phyloP scores from a whole-genome alignment of 2,329 filamentous ascomycete genomes.

The Sclerotinia borealis region DNA sequence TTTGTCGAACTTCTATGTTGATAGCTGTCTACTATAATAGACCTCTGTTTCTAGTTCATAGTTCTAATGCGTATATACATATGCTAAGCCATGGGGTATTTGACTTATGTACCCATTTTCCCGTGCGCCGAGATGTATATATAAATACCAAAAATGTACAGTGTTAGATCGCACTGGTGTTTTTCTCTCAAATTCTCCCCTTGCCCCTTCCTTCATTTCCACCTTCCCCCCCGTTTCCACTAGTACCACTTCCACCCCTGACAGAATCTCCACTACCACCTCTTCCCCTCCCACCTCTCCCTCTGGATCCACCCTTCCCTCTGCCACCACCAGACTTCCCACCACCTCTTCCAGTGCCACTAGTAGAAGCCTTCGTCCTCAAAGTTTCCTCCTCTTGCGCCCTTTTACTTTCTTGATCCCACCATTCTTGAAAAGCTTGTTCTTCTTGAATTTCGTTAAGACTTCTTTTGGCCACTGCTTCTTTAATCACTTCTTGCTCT shows the following conservation, averaged over 20 bases:
- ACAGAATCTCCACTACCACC: background rate
- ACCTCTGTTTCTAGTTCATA: no score
- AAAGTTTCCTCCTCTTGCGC: slow-evolving; percentile 43
- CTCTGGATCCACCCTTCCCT: slow-evolving; percentile 17
- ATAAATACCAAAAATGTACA: no score
- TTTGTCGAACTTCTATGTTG: no score
- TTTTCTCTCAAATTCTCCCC: no score
- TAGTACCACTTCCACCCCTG: background rate
- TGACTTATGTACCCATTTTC: no score
- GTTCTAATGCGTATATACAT: no score
- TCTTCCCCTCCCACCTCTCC: slow-evolving; percentile 13
- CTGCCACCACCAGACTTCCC: slow-evolving; percentile 22
- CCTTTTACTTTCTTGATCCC: slow-evolving; percentile 76
- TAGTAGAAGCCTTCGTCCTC: slow-evolving; percentile 14
- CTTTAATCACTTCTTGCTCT: slow-evolving; percentile 75
- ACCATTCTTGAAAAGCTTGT: slow-evolving; percentile 95
- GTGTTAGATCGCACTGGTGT: background rate
- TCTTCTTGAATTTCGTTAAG: slow-evolving; percentile 94
- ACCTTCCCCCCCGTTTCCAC: slow-evolving; percentile 12
- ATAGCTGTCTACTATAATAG: no score
- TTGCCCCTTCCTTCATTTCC: slow-evolving; percentile 11
- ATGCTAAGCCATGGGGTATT: no score
- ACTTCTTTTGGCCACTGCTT: slow-evolving; percentile 81
- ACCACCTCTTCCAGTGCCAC: slow-evolving; percentile 20
- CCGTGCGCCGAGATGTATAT: no score